These are phyloP conservation scores for Platanthera zijinensis DNA, from an alignment of 106 monocot genomes.

Conservation along the genomic window DNA sequence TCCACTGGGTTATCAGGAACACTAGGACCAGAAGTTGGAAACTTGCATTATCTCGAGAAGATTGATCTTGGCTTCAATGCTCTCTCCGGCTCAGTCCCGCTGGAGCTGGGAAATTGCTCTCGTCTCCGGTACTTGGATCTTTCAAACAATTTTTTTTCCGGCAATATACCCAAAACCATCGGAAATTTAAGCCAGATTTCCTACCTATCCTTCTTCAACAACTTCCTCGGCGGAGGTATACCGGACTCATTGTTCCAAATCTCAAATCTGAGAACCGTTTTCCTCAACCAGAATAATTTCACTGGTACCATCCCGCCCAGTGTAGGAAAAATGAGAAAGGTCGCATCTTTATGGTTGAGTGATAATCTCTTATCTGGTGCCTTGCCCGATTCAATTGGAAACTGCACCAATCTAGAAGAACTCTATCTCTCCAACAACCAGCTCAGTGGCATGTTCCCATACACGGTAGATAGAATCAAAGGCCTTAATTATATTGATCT, in stretches of 20 bases:
- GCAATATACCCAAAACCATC: conserved; percentile 47
- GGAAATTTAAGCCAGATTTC: conserved; percentile 25
- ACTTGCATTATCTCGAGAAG: conserved; percentile 24
- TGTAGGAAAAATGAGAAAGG: conserved; percentile 31
- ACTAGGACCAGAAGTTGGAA: conserved; percentile 45
- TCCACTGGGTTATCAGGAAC: conserved; percentile 28
- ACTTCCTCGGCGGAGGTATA: conserved; percentile 45
- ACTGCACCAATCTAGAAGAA: conserved; percentile 41
- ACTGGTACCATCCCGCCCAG: conserved; percentile 33
- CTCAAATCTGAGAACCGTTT: conserved; percentile 21
- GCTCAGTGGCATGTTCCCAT: conserved; percentile 43
- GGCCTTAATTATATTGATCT: conserved; percentile 38
- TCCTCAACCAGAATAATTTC: conserved; percentile 53
- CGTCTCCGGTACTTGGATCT: conserved; percentile 47
- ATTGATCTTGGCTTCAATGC: conserved; percentile 29
- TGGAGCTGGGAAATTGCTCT: conserved; percentile 57
- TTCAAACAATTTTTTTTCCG: conserved; percentile 39
- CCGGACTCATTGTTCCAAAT: conserved; percentile 37
- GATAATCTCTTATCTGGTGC: conserved; percentile 47
- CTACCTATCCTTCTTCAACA: conserved; percentile 38
- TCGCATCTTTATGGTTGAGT: conserved; percentile 27
- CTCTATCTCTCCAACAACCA: conserved; percentile 52
- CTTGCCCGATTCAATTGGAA: conserved; percentile 59
- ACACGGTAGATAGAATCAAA: conserved; percentile 30
- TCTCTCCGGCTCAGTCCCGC: conserved; percentile 42